These are phyloP conservation scores for Lagerstroemia speciosa DNA, from an alignment of 345 rosid species.

Conservation along the genomic window DNA sequence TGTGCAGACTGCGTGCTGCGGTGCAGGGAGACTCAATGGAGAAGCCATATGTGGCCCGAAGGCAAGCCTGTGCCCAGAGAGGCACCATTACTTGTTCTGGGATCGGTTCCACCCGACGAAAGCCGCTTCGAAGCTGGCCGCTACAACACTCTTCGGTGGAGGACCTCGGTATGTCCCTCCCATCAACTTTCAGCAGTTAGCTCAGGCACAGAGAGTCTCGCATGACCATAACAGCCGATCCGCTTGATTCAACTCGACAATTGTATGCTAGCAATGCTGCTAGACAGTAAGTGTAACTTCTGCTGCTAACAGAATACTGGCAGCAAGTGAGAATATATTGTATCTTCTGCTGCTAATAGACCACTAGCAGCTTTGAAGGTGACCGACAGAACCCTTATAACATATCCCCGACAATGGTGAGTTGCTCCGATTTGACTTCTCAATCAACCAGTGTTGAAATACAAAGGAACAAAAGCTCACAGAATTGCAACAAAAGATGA, in stretches of 20 bases:
- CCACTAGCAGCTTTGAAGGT: too few relatives aligned
- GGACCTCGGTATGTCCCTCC: slow-evolving; percentile 32
- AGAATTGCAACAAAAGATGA: background rate
- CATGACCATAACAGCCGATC: background rate
- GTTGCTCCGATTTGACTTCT: too few relatives aligned
- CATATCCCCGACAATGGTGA: too few relatives aligned
- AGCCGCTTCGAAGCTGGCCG: slow-evolving; percentile 39
- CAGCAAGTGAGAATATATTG: background rate
- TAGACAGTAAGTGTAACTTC: background rate
- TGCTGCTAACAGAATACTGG: background rate
- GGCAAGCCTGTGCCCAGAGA: slow-evolving; percentile 25
- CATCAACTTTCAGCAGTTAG: slow-evolving; percentile 37
- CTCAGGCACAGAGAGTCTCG: slow-evolving; percentile 12
- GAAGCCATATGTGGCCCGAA: slow-evolving; percentile 16
- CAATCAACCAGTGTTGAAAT: background rate
- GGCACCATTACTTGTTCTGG: slow-evolving; percentile 41
- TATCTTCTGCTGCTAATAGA: background rate
- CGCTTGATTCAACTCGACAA: background rate
- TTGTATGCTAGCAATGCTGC: background rate
- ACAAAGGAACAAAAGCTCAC: background rate
- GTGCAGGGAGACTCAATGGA: slow-evolving; percentile 24
- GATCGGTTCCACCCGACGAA: slow-evolving; percentile 40
- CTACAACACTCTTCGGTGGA: slow-evolving; percentile 33
- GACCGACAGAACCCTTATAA: too few relatives aligned
- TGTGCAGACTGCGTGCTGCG: slow-evolving; percentile 34